A percentile compares a stretch with the other conserved stretches of the same genome.
phyloP scores from a whole-genome alignment of 768 basidiomycete genomes.

The Lyophyllum shimeji region DNA sequence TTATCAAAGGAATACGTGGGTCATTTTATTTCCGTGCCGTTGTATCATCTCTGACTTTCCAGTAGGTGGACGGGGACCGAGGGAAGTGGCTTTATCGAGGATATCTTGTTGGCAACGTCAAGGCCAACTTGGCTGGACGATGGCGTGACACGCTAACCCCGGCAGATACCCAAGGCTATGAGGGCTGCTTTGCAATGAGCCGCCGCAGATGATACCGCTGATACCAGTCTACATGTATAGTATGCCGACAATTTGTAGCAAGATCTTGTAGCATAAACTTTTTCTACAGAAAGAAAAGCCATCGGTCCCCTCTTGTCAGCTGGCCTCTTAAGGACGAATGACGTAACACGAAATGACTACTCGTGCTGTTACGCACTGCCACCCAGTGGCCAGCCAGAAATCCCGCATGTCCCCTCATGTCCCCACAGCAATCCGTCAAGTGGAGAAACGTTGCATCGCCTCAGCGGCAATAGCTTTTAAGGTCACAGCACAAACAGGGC shows the following conservation, averaged over 20 bases:
- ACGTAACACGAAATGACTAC: no score
- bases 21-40: conserved; percentile 19
- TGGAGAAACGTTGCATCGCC: no score
- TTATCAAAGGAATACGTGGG: conserved; percentile 87
- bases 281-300: no score
- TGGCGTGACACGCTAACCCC: conserved; percentile 86
- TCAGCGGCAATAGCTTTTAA: no score
- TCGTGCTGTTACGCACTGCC: no score
- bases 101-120: conserved; percentile 68
- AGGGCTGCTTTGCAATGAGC: conserved; percentile 82
- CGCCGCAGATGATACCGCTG: conserved; percentile 44
- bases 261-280: no score
- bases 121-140: conserved; percentile 76
- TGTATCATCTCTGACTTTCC: conserved; percentile 1
- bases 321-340: not conserved
- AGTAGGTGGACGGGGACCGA: conserved; percentile 65
- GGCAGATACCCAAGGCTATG: conserved; percentile 65
- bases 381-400: no score
- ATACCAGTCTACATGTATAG: not conserved
- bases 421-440: no score
- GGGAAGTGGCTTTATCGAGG: conserved; percentile 88
- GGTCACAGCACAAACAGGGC: no score
- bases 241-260: not conserved
- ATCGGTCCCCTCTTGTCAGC: no score
- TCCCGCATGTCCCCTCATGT: no score